Percentiles rank a stretch among this genome's conserved stretches.
These are phyloP conservation scores for Teunomyces gatunensis DNA, from an alignment of 805 yeast genomes.

Conservation along the genomic window DNA sequence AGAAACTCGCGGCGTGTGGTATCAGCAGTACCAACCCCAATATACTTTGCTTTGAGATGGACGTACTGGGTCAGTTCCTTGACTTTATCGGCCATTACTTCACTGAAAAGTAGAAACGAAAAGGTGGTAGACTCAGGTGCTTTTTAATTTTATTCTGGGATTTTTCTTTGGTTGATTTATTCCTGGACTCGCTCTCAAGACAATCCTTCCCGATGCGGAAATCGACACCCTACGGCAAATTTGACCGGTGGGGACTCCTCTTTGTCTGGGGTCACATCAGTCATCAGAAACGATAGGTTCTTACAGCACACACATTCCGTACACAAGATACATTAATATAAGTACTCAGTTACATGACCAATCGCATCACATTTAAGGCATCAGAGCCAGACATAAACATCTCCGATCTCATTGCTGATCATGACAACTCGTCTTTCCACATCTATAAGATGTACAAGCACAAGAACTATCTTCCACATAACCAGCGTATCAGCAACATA, in stretches of 20 bases:
- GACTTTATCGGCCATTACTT: slow-evolving; percentile 57
- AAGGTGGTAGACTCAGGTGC: too few relatives aligned
- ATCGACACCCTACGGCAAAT: slow-evolving; percentile 1
- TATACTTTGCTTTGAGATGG: slow-evolving; percentile 55
- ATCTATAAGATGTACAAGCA: slow-evolving; percentile 42
- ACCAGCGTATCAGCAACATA: slow-evolving; percentile 39
- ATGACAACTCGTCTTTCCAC: slow-evolving; percentile 35
- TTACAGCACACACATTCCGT: background rate
- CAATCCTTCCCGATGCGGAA: background rate
- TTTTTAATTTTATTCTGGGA: too few relatives aligned
- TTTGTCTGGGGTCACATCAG: slow-evolving; percentile 3
- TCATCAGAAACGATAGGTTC: background rate
- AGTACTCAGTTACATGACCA: background rate
- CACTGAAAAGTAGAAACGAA: background rate
- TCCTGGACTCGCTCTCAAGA: too few relatives aligned
- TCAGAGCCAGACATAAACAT: slow-evolving; percentile 6
- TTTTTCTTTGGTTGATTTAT: too few relatives aligned
- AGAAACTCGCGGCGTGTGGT: slow-evolving; percentile 71
- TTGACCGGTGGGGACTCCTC: slow-evolving; percentile 4
- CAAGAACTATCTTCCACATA: slow-evolving; percentile 42
- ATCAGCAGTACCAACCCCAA: slow-evolving; percentile 75
- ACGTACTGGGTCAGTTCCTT: slow-evolving; percentile 58
- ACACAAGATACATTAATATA: background rate
- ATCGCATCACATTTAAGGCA: slow-evolving; percentile 10
- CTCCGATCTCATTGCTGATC: slow-evolving; percentile 24